These are phyloP conservation scores for Vigna mungo DNA, from an alignment of 306 rosid genomes.

Conservation along the genomic window DNA sequence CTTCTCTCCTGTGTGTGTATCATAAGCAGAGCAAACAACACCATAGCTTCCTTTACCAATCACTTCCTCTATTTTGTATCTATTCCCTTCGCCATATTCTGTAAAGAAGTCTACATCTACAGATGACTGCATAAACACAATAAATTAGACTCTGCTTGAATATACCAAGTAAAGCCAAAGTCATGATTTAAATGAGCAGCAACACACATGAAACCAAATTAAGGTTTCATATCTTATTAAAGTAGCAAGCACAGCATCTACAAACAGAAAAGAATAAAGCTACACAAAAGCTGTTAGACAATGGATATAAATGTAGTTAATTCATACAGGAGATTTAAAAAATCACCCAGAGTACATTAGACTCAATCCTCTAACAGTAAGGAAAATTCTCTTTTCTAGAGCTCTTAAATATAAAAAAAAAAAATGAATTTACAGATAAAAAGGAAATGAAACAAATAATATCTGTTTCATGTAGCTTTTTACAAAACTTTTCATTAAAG, in stretches of 20 bases:
- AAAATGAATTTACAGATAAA: background rate
- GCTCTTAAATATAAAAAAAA: background rate
- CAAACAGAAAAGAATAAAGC: background rate
- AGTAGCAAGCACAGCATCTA: background rate
- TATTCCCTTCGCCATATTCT: conserved; percentile 89
- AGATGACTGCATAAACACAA: conserved; percentile 63
- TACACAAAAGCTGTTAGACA: background rate
- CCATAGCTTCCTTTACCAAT: conserved; percentile 98
- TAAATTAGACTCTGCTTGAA: conserved; percentile 22
- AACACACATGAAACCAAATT: conserved; percentile 19
- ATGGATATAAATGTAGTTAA: background rate
- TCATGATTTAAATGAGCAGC: conserved; percentile 1
- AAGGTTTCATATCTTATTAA: conserved; percentile 2
- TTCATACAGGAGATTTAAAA: background rate
- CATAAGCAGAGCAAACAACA: conserved; percentile 92
- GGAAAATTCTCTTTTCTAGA: background rate
- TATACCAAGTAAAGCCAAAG: conserved; percentile 8
- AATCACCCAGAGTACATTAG: background rate
- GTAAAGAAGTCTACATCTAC: conserved; percentile 88
- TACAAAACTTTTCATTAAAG: background rate
- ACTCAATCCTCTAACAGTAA: background rate
- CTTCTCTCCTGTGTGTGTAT: conserved; percentile 80
- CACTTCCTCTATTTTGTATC: conserved; percentile 92
- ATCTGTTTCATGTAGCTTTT: background rate
- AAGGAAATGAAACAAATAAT: background rate